phyloP scores from a whole-genome alignment of 2,329 filamentous ascomycete species.

The Aspergillus niger region DNA sequence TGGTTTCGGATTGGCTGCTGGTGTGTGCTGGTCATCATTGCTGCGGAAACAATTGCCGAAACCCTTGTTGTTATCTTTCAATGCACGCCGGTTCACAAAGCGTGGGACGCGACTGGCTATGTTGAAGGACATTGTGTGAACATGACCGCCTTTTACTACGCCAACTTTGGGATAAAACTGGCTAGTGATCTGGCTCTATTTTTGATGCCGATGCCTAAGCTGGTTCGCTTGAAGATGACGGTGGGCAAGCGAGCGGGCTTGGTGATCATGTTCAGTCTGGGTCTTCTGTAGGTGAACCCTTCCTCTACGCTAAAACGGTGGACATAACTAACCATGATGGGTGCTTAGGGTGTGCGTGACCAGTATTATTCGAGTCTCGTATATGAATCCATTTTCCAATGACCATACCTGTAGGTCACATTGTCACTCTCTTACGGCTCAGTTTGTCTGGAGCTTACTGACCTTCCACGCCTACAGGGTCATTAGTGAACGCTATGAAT shows the following conservation, averaged over 20 bases:
- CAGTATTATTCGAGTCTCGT: conserved; percentile 24
- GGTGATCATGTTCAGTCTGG: conserved; percentile 25
- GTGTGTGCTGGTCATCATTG: conserved; percentile 38
- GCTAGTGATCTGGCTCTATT: conserved; percentile 23
- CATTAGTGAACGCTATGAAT: conserved; percentile 21
- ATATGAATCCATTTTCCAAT: conserved; percentile 18
- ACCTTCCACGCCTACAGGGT: conserved; percentile 12
- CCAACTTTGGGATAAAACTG: conserved; percentile 20
- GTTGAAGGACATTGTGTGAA: conserved; percentile 18
- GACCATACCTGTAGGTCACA: conserved; percentile 25
- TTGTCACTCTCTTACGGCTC: not conserved
- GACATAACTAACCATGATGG: not conserved
- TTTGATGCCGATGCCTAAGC: conserved; percentile 20
- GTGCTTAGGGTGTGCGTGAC: conserved; percentile 20
- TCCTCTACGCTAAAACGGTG: too few relatives aligned
- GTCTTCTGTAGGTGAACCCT: conserved; percentile 16
- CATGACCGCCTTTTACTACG: conserved; percentile 21
- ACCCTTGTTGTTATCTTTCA: conserved; percentile 60
- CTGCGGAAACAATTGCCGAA: conserved; percentile 69
- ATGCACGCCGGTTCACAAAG: conserved; percentile 22
- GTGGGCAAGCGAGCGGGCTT: conserved; percentile 20
- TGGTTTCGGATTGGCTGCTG: conserved; percentile 20
- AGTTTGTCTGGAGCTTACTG: not conserved
- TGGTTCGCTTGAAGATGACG: conserved; percentile 20
- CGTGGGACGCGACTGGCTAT: conserved; percentile 19